Evolutionary conservation across 2,329 filamentous ascomycete genomes (phyloP), one percentile per base, ranked within the genome.

Genomic region (Trichoderma koningii): DNA sequence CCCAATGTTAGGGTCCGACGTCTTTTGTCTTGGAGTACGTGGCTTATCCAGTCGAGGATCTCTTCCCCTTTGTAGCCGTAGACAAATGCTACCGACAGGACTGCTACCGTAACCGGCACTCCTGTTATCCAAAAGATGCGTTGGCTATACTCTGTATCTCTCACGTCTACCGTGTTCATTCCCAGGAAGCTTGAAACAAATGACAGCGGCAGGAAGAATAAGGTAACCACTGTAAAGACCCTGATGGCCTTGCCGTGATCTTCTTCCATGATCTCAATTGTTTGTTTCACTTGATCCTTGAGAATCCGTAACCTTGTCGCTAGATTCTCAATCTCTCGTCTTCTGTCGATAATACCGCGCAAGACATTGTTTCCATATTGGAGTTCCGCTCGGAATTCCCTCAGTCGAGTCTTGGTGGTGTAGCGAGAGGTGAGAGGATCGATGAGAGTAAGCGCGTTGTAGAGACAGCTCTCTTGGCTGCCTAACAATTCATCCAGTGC

Each of bases 141-240:
- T 68, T 80, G 77, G 12, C 70, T 73, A 1, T 71, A 68, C 4
- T 76, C 70, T 68, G 76, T 77, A 63, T 81, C 74, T 23, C 78
- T 73, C 6, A 81, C 72, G 67, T 80, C 80, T 34, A 72, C 71
- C 2, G 78, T 79, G 67, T 81, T 81, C 77, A 81, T 81, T 21
- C 79, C 79, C 66, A 81, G 74, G 60, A 78, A 76, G 60, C 74
- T 76, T 7, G 61, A 55, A 3, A 63, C 61, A 9, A 63, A 63
- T 23, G 50, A 55, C 7, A 63, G 15, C 2, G 61, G 61, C 21
- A 79, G 66, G 66, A 79, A 79, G 38, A 80, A 71, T n/a, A 79
- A 71, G 4, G 78, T 79, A n/a, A 78, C 77, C 55, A 79, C 75
- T n/a, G 78, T 79, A 67, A 80, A 79, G 1, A 73, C 72, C 3